phyloP scores from a whole-genome alignment of 2,329 filamentous ascomycete species.

The Fusarium mexicanum region DNA sequence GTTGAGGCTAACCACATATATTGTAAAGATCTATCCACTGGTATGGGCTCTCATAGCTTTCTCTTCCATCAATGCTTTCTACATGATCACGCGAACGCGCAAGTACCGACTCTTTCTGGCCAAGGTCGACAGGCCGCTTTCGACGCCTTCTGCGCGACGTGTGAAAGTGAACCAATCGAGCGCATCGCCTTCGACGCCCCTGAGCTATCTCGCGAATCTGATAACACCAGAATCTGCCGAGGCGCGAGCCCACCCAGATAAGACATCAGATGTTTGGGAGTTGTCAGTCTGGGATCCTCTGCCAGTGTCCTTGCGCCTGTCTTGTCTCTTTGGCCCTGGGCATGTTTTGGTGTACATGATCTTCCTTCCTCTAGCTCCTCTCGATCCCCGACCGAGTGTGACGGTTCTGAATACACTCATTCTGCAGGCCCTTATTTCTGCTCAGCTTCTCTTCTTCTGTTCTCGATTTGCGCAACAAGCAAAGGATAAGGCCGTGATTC shows the following conservation, averaged over 20 bases:
- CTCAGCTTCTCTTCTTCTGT: slow-evolving; percentile 79
- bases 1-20: slow-evolving; percentile 13
- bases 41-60: slow-evolving; percentile 74
- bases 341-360: slow-evolving; percentile 93
- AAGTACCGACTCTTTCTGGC: slow-evolving; percentile 93
- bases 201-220: slow-evolving; percentile 76
- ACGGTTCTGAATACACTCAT: slow-evolving; percentile 86
- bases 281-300: slow-evolving; percentile 92
- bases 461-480: slow-evolving; percentile 82
- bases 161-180: slow-evolving; percentile 83
- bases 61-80: slow-evolving; percentile 80
- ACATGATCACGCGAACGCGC: slow-evolving; percentile 82
- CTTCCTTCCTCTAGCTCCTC: slow-evolving; percentile 79
- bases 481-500: slow-evolving; percentile 85
- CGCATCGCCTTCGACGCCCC: slow-evolving; percentile 76
- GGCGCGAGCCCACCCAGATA: slow-evolving; percentile 84
- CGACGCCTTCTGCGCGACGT: slow-evolving; percentile 86
- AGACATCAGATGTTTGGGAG: slow-evolving; percentile 91
- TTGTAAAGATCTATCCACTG: slow-evolving; percentile 69
- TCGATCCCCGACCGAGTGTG: slow-evolving; percentile 84
- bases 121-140: slow-evolving; percentile 77
- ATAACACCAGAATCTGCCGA: slow-evolving; percentile 78
- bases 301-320: slow-evolving; percentile 81
- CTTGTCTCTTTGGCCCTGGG: slow-evolving; percentile 91
- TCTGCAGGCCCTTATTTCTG: slow-evolving; percentile 77